Evolutionary conservation across 345 rosid genomes (phyloP).

Genomic region (Diplotaxis tenuifolia): DNA sequence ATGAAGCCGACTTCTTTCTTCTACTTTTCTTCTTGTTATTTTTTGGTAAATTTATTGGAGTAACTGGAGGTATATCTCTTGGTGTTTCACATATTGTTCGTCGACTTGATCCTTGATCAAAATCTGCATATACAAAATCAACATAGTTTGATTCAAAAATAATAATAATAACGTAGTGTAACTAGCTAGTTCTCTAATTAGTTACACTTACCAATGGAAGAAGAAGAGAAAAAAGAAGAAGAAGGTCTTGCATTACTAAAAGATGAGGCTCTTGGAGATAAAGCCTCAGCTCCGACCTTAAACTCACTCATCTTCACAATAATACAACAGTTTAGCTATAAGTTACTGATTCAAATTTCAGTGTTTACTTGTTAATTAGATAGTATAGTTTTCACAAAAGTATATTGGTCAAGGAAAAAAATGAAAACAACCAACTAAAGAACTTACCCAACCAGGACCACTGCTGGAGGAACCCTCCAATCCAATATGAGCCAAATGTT

Average conservation of each 20-base stretch:
- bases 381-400: background rate
- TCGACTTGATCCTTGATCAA: constrained; percentile 31
- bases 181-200: background rate
- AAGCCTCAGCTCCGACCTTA: constrained; percentile 62
- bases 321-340: background rate
- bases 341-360: background rate
- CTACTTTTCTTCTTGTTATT: constrained; percentile 16
- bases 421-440: background rate
- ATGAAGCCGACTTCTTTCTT: constrained; percentile 29
- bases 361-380: background rate
- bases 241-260: constrained; percentile 55
- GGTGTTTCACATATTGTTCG: constrained; percentile 16
- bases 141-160: background rate
- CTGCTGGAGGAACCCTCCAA: constrained; percentile 74
- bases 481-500: constrained; percentile 89
- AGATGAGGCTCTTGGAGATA: constrained; percentile 51
- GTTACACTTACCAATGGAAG: constrained; percentile 58
- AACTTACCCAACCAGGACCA: constrained; percentile 87
- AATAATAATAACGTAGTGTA: background rate
- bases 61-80: constrained; percentile 14
- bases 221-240: constrained; percentile 56
- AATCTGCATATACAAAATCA: constrained; percentile 22
- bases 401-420: background rate
- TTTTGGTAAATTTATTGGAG: constrained; percentile 21
- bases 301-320: constrained; percentile 76